Percentiles rank a stretch among this genome's conserved stretches.
phyloP scores from a whole-genome alignment of 202 grass and related monocot genomes.

The Bolboschoenoplectus hybrid region DNA sequence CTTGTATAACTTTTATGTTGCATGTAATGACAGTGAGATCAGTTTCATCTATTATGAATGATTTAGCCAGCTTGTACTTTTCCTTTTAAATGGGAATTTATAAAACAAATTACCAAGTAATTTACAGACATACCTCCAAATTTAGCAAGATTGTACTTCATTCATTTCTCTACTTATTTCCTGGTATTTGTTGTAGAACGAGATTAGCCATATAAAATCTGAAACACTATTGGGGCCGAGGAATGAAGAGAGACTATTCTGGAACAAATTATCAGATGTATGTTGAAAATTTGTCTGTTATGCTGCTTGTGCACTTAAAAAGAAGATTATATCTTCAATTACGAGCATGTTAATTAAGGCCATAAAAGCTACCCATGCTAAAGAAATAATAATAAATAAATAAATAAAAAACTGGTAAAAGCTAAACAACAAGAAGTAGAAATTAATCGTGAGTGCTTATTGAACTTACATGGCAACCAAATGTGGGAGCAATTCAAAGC shows the following conservation, averaged over 20 bases:
- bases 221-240: no score
- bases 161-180: not conserved
- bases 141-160: not conserved
- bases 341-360: not conserved
- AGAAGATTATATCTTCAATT: not conserved
- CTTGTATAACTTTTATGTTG: not conserved
- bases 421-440: no score
- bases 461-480: not conserved
- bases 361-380: not conserved
- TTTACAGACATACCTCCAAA: not conserved
- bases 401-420: no score
- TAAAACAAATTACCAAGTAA: not conserved
- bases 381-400: no score
- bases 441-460: not conserved
- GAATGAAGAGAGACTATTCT: no score
- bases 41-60: not conserved
- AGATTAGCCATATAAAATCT: not conserved
- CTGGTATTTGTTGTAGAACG: not conserved
- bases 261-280: no score
- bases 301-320: not conserved
- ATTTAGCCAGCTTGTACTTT: not conserved
- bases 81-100: not conserved
- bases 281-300: not conserved
- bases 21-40: not conserved
- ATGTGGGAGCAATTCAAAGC: not conserved